phyloP scores from a whole-genome alignment of 768 basidiomycete genomes.

The Pleurotus ostreatus region DNA sequence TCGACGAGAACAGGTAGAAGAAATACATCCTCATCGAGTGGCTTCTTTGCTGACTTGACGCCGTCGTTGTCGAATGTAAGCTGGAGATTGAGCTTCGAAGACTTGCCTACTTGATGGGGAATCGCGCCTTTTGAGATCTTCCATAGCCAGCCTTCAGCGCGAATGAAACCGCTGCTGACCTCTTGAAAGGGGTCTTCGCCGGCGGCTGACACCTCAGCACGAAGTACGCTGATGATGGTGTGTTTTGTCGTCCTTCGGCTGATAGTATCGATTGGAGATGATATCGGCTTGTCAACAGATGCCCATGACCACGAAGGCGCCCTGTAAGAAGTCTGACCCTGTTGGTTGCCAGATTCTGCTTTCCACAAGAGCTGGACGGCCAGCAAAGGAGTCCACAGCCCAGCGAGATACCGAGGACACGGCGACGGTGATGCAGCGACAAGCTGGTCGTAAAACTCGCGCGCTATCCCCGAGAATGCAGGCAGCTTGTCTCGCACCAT shows the following conservation, averaged over 20 bases:
- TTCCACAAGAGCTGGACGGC: not conserved
- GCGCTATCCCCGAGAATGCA: not conserved
- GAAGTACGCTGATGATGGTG: not conserved
- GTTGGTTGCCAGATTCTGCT: not conserved
- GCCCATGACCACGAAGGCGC: not conserved
- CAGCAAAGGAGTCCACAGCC: not conserved
- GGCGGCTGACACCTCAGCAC: not conserved
- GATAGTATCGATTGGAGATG: not conserved
- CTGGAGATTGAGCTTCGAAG: not conserved
- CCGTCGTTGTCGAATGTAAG: not conserved
- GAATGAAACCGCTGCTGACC: not conserved
- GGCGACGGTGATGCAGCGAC: not conserved
- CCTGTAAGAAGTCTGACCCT: not conserved
- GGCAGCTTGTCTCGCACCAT: not conserved
- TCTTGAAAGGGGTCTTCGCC: not conserved
- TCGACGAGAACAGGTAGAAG: not conserved
- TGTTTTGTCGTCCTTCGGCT: not conserved
- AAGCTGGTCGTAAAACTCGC: not conserved
- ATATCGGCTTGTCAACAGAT: not conserved
- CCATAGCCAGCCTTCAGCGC: not conserved
- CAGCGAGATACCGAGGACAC: not conserved
- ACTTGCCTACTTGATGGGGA: not conserved
- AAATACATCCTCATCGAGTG: not conserved
- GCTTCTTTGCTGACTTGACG: not conserved
- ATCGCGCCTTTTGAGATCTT: not conserved